phyloP scores from a whole-genome alignment of 441 rosid genomes.

The Theobroma grandiflorum region DNA sequence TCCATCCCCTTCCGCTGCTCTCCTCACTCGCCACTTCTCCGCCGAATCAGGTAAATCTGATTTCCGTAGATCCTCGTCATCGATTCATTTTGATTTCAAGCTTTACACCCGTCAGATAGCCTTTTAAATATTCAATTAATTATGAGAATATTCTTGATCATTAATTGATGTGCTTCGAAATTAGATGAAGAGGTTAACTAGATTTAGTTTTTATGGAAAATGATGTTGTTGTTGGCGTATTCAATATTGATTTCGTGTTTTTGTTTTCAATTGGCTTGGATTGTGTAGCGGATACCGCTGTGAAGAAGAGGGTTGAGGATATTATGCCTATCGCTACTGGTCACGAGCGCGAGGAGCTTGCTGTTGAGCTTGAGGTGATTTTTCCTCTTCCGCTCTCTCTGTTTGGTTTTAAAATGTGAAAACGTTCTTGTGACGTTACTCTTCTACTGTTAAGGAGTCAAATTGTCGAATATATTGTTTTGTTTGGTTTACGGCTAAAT shows the following conservation, averaged over 20 bases:
- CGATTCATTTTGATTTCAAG: slow-evolving; percentile 6
- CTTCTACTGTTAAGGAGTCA: neutral
- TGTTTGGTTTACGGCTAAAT: neutral
- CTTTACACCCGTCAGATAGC: neutral
- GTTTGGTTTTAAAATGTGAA: slow-evolving; percentile 8
- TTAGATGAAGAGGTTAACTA: neutral
- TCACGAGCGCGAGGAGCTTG: slow-evolving; percentile 93
- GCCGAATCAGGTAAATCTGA: slow-evolving; percentile 58
- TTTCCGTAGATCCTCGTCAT: slow-evolving; percentile 30
- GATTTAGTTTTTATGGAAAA: neutral
- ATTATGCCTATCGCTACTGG: slow-evolving; percentile 95
- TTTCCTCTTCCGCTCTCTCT: neutral
- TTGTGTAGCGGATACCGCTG: slow-evolving; percentile 50
- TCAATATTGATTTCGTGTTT: neutral
- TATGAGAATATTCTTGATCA: neutral
- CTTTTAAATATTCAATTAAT: neutral
- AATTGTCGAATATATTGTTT: neutral
- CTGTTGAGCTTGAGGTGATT: slow-evolving; percentile 75
- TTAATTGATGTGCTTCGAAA: neutral
- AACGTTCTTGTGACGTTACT: slow-evolving; percentile 1
- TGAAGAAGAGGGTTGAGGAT: slow-evolving; percentile 77
- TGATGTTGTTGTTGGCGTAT: neutral
- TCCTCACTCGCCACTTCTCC: slow-evolving; percentile 57
- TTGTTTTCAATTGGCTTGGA: slow-evolving; percentile 22
- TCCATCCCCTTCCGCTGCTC: slow-evolving; percentile 41